These are phyloP conservation scores for Bretschneidera sinensis DNA, from an alignment of 345 rosid genomes.

Conservation along the genomic window DNA sequence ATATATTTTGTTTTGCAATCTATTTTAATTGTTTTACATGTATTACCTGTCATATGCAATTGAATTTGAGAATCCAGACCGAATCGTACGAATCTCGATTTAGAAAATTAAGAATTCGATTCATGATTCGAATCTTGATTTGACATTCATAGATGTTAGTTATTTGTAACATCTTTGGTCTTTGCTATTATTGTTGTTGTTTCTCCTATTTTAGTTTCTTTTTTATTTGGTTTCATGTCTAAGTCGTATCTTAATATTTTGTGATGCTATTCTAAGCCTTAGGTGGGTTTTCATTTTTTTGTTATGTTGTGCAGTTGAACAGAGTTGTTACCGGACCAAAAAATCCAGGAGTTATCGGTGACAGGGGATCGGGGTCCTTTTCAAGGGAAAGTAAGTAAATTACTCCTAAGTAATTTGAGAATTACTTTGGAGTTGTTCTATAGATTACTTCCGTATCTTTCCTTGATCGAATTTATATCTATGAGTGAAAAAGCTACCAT, in stretches of 20 bases:
- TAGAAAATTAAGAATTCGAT: no score
- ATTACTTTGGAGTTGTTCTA: not conserved
- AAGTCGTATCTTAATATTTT: not conserved
- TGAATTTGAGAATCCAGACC: no score
- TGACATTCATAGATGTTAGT: no score
- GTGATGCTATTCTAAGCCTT: not conserved
- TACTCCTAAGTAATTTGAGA: not conserved
- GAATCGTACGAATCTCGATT: no score
- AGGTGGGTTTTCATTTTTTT: not conserved
- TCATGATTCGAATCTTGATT: no score
- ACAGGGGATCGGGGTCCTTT: constrained; percentile 89
- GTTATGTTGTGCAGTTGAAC: constrained; percentile 52
- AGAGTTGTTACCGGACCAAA: constrained; percentile 91
- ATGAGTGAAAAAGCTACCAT: no score
- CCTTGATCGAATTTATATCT: not conserved
- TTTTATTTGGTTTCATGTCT: not conserved
- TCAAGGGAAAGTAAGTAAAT: constrained; percentile 96
- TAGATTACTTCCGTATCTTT: not conserved
- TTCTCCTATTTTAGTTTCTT: not conserved
- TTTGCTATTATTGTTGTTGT: not conserved
- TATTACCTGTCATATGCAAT: no score
- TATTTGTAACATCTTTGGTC: no score
- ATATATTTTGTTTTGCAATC: no score
- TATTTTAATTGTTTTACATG: no score
- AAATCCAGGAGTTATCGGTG: constrained; percentile 92